Evolutionary conservation across 257 asterid species (phyloP).

Genomic region (Capsicum pubescens): DNA sequence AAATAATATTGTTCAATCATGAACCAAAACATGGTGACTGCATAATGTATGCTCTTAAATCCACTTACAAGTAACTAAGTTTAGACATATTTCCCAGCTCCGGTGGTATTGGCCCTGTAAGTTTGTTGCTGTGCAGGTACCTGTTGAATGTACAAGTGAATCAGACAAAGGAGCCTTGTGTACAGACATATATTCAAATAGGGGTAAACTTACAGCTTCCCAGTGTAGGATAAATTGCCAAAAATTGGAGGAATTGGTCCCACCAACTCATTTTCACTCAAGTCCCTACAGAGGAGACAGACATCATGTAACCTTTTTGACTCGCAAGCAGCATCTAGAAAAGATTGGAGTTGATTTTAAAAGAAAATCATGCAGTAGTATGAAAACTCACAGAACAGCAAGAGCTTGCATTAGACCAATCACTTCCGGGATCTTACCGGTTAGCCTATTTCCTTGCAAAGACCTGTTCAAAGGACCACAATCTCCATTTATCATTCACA

Average conservation of each 20-base stretch:
- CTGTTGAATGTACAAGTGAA: slow-evolving; percentile 40
- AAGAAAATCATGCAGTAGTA: not conserved
- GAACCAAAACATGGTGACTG: not conserved
- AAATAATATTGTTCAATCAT: slow-evolving; percentile 31
- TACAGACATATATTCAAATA: not conserved
- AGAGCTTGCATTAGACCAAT: slow-evolving; percentile 99
- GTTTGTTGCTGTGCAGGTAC: slow-evolving; percentile 97
- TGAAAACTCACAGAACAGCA: slow-evolving; percentile 86
- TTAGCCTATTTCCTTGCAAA: slow-evolving; percentile 86
- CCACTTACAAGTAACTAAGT: slow-evolving; percentile 84
- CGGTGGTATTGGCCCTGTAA: slow-evolving; percentile 80
- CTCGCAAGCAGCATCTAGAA: not conserved
- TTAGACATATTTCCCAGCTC: slow-evolving; percentile 95
- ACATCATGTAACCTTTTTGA: not conserved
- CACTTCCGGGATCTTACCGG: slow-evolving; percentile 94
- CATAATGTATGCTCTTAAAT: not conserved
- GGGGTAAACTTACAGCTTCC: slow-evolving; percentile 74
- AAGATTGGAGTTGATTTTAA: not conserved
- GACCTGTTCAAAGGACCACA: slow-evolving; percentile 55
- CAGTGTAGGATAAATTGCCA: slow-evolving; percentile 95
- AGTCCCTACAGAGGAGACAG: slow-evolving; percentile 62
- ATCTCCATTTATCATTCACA: not conserved
- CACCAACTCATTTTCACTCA: slow-evolving; percentile 86
- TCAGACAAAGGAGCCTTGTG: not conserved
- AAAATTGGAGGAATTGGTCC: slow-evolving; percentile 87